Evolutionary conservation across 2,329 filamentous ascomycete genomes (phyloP).

Genomic region (Aureobasidium musti): DNA sequence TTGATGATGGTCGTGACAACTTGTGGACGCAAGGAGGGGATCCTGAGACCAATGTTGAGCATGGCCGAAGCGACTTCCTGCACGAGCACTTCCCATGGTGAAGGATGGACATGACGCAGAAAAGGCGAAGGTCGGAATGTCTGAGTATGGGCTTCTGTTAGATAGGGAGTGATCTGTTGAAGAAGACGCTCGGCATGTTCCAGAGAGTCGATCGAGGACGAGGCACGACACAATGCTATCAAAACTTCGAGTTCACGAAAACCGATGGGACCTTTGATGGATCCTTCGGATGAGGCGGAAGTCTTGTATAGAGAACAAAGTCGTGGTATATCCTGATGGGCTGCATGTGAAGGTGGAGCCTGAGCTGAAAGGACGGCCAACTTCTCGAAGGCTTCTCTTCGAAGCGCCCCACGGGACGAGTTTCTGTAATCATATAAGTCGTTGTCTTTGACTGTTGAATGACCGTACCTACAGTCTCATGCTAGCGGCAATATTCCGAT

Average conservation of each 20-base stretch:
- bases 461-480: conserved; percentile 25
- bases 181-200: conserved; percentile 77
- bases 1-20: conserved; percentile 67
- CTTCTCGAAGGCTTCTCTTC: conserved; percentile 54
- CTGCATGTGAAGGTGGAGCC: conserved; percentile 35
- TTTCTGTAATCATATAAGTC: conserved; percentile 23
- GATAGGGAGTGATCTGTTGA: conserved; percentile 78
- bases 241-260: conserved; percentile 90
- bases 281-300: conserved; percentile 33
- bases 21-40: conserved; percentile 61
- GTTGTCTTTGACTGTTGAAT: background rate
- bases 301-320: conserved; percentile 45
- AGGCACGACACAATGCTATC: conserved; percentile 86
- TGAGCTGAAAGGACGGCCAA: conserved; percentile 52
- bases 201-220: conserved; percentile 68
- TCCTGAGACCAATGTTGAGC: conserved; percentile 72
- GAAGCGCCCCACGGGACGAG: conserved; percentile 38
- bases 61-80: conserved; percentile 78
- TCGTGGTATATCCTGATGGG: conserved; percentile 44
- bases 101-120: conserved; percentile 79
- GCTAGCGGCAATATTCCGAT: background rate
- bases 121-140: conserved; percentile 76
- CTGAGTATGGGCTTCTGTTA: conserved; percentile 81
- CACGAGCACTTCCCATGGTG: conserved; percentile 82
- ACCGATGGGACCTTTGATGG: conserved; percentile 46